Percentiles rank a stretch among this genome's conserved stretches.
These are phyloP conservation scores for Baudoinia panamericana DNA, from an alignment of 495 filamentous ascomycete species.

Conservation along the genomic window DNA sequence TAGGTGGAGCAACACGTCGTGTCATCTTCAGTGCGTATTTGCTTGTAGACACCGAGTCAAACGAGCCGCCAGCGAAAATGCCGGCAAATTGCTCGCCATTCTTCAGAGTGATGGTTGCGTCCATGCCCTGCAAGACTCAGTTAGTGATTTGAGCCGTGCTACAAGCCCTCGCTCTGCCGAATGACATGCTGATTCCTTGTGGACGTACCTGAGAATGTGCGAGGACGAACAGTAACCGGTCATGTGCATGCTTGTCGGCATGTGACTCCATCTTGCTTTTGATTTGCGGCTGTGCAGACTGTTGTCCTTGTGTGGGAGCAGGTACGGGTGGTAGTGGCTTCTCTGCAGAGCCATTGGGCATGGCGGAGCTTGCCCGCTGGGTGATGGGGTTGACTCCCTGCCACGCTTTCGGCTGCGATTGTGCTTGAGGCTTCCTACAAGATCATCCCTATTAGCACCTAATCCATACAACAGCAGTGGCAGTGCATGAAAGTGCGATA, in stretches of 20 bases:
- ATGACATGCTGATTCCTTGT: neutral
- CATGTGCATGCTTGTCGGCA: constrained; percentile 52
- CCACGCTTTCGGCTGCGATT: constrained; percentile 31
- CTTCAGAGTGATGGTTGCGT: constrained; percentile 52
- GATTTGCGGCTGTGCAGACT: constrained; percentile 39
- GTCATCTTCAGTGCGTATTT: constrained; percentile 74
- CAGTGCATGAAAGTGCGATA: too few species aligned
- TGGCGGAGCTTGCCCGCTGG: constrained; percentile 39
- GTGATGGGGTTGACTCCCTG: constrained; percentile 53
- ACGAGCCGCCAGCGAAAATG: constrained; percentile 47
- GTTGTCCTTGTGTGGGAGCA: too few species aligned
- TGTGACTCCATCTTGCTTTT: constrained; percentile 46
- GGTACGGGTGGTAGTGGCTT: constrained; percentile 24
- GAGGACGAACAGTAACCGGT: constrained; percentile 50
- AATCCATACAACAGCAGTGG: too few species aligned
- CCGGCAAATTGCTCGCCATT: constrained; percentile 63
- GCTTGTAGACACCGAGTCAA: constrained; percentile 42
- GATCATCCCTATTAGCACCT: too few species aligned
- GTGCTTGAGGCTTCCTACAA: too few species aligned
- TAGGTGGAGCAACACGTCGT: constrained; percentile 44
- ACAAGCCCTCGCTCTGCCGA: too few species aligned
- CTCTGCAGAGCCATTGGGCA: constrained; percentile 44
- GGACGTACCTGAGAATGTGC: constrained; percentile 49
- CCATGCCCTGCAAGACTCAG: constrained; percentile 45
- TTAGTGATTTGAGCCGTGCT: constrained; percentile 18